phyloP scores from a whole-genome alignment of 768 basidiomycete species.

The Mycena crocata region DNA sequence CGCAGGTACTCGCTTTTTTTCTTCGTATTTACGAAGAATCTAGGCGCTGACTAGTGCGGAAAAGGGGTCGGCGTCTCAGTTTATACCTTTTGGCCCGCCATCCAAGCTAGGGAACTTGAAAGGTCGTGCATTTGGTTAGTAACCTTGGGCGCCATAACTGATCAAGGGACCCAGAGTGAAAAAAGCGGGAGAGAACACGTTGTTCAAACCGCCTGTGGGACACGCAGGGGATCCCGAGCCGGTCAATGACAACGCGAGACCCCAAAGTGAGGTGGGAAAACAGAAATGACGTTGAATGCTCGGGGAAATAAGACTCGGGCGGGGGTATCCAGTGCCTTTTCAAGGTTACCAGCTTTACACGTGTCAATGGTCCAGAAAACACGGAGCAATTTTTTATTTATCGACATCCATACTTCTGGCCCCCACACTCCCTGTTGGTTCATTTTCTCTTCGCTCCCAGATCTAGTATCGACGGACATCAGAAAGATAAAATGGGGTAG shows the following conservation, averaged over 20 bases:
- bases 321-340: background rate
- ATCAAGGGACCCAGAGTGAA: background rate
- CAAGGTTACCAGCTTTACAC: no score
- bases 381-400: constrained; percentile 34
- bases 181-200: background rate
- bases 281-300: constrained; percentile 14
- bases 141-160: constrained; percentile 1
- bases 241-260: background rate
- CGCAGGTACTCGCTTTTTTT: constrained; percentile 51
- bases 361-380: constrained; percentile 16
- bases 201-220: constrained; percentile 1
- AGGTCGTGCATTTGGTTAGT: constrained; percentile 3
- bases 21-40: background rate
- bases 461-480: constrained; percentile 53
- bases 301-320: constrained; percentile 1
- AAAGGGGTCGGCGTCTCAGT: constrained; percentile 27
- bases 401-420: constrained; percentile 46
- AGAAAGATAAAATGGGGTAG: constrained; percentile 23
- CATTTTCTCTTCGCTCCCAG: constrained; percentile 67
- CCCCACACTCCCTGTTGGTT: constrained; percentile 38
- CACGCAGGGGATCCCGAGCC: background rate
- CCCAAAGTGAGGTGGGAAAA: constrained; percentile 1
- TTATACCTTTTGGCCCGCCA: constrained; percentile 30
- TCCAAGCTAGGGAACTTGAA: constrained; percentile 23
- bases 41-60: background rate